Conservation (phyloP, 768 basidiomycete species). For the Ramaria sp. region DNA sequence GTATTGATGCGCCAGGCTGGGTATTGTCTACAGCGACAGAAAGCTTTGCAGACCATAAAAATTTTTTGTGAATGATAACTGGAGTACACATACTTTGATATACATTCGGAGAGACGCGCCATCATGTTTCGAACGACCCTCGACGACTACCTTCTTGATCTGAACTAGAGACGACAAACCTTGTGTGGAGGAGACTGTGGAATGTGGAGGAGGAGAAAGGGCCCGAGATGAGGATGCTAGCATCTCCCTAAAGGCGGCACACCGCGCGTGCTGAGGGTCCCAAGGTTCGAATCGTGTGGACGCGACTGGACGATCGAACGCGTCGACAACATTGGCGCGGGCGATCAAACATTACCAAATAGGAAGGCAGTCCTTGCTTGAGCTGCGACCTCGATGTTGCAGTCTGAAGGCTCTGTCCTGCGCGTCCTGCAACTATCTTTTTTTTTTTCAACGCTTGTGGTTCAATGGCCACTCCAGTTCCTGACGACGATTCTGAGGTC, state of each 20-base stretch:
- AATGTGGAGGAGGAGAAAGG: constrained; percentile 8
- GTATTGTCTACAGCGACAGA: constrained; percentile 57
- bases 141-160: constrained; percentile 6
- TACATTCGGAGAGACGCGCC: constrained; percentile 65
- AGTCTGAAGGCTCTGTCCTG: no score
- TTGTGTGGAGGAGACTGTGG: neutral
- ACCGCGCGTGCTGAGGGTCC: neutral
- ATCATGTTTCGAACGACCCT: constrained; percentile 23
- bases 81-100: constrained; percentile 44
- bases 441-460: no score
- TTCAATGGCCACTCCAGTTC: no score
- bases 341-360: neutral
- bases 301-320: constrained; percentile 1
- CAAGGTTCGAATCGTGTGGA: neutral
- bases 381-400: no score
- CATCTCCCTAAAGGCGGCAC: neutral
- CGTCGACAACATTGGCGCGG: constrained; percentile 2
- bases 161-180: neutral
- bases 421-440: no score
- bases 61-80: neutral
- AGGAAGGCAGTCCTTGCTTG: no score
- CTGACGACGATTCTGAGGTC: no score
- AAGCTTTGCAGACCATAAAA: constrained; percentile 29
- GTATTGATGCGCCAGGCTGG: constrained; percentile 55
- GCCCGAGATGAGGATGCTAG: neutral